Evolutionary conservation across 177 flowering plant species (phyloP), one percentile per base, ranked within the genome.

Genomic region (Vitis hybrid): DNA sequence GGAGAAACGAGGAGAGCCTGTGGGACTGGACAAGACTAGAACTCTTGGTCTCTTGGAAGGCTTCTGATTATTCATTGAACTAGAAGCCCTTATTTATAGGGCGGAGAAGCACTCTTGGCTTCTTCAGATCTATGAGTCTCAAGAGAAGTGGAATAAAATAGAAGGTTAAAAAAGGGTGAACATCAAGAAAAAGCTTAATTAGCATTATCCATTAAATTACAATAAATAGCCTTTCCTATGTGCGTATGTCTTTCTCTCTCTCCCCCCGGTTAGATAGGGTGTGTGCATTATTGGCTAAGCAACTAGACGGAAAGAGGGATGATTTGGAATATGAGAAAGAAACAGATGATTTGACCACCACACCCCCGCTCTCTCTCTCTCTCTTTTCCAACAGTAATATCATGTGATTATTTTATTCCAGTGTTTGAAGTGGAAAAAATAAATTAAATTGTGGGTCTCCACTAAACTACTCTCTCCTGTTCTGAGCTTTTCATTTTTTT

Each of bases 81-180:
- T 14, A 62, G n/a, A 13, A 55, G 33, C 33, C 14, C 19, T 13
- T 31, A 68, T 68, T 58, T 68, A 68, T 68, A 68, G 55, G 15
- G 55, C 18, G 20, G 8, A 48, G 67, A 65, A 65, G 56, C 16
- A 51, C 55, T 20, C 18, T 6, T 33, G 45, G 45, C 45, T 33
- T 33, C 45, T 5, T 33, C 7, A 33, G 8, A 33, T 33, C 45
- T 5, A 4, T 5, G 45, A 33, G 45, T 5, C 20, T 51, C 39
- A 51, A 51, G 67, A 33, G 13, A 50, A 50, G 56, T 64, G 45
- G 55, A 64, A 51, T 13, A 50, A 48, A 29, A 12, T 51, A 52
- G 29, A 22, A 29, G 14, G 18, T 5, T 14, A 14, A 62, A 10
- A 56, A 56, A 56, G 1, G 10, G 26, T 26, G 3, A 55, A 33